Evolutionary conservation across 306 rosid genomes (phyloP).

Genomic region (Corylus heterophylla): DNA sequence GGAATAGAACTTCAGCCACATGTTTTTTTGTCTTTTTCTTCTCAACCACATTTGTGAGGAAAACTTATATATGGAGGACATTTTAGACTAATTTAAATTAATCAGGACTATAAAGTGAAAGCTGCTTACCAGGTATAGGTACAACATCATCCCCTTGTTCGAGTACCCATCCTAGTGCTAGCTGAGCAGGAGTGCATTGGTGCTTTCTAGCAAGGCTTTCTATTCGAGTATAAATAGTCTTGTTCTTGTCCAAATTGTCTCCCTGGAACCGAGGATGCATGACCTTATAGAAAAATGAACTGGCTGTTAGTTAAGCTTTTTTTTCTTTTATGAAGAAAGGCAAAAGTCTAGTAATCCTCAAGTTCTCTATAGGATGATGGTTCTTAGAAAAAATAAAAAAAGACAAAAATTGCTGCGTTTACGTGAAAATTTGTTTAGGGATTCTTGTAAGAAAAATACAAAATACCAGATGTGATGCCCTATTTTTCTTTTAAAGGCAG

Average conservation of each 20-base stretch:
- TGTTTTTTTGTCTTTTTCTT: not conserved
- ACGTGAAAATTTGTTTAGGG: not conserved
- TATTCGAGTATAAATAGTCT: slow-evolving; percentile 41
- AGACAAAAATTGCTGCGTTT: not conserved
- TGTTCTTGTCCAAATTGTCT: slow-evolving; percentile 52
- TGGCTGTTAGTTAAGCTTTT: not conserved
- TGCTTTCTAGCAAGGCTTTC: slow-evolving; percentile 43
- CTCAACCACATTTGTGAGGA: not conserved
- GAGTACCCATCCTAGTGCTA: slow-evolving; percentile 57
- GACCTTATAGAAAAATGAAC: slow-evolving; percentile 27
- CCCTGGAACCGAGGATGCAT: slow-evolving; percentile 35
- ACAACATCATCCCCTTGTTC: slow-evolving; percentile 48
- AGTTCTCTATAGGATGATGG: not conserved
- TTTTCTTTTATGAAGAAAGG: not conserved
- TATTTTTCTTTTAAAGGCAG: not conserved
- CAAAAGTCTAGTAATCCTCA: not conserved
- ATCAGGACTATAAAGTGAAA: not conserved
- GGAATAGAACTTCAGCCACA: too few relatives aligned
- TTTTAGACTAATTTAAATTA: not conserved
- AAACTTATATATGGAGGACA: not conserved
- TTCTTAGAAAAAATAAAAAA: not conserved
- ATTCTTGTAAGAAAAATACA: not conserved
- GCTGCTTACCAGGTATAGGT: slow-evolving; percentile 47
- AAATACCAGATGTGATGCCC: not conserved
- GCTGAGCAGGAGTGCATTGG: slow-evolving; percentile 41